Evolutionary conservation across 305 asterid species (phyloP).

Genomic region (Solanum hybrid): DNA sequence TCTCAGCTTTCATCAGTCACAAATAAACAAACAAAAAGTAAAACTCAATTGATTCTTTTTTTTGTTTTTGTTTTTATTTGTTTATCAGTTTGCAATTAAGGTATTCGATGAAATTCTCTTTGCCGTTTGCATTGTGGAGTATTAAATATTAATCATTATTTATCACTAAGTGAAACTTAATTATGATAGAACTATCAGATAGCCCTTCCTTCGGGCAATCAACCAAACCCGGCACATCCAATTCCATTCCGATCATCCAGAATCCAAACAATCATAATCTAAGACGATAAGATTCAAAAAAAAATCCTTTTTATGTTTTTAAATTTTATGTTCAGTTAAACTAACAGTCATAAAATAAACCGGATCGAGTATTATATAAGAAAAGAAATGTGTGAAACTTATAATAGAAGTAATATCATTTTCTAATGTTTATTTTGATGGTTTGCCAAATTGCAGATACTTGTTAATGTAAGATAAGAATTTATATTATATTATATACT

Average conservation of each 20-base stretch:
- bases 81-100: not conserved
- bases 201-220: too few relatives aligned
- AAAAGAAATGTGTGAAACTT: not conserved
- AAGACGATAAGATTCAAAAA: too few relatives aligned
- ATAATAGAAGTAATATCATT: not conserved
- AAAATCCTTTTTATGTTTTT: too few relatives aligned
- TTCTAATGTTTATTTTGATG: not conserved
- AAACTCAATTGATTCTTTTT: not conserved
- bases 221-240: too few relatives aligned
- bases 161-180: not conserved
- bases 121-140: not conserved
- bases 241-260: too few relatives aligned
- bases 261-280: not conserved
- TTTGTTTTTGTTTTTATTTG: not conserved
- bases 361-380: not conserved
- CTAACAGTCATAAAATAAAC: too few relatives aligned
- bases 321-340: not conserved
- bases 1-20: not conserved
- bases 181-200: not conserved
- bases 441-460: not conserved
- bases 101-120: not conserved
- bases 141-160: not conserved
- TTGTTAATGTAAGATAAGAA: not conserved
- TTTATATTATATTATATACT: not conserved
- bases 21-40: not conserved